Conservation (phyloP, 345 rosid genomes). For the Eucalyptus globulus region DNA sequence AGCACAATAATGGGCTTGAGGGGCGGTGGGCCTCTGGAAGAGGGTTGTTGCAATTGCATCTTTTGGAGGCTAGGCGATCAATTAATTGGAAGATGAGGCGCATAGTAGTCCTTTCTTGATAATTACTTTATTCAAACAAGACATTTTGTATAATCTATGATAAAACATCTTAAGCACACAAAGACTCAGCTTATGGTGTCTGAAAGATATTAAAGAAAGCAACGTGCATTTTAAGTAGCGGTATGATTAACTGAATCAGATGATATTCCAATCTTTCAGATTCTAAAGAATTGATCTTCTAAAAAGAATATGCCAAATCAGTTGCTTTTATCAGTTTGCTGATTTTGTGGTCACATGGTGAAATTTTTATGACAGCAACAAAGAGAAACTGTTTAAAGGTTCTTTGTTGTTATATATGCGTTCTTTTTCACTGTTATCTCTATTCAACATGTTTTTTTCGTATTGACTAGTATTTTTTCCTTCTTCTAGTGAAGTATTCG, state of each 20-base stretch:
- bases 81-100: background rate
- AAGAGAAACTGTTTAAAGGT: background rate
- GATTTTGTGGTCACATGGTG: background rate
- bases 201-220: background rate
- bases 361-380: background rate
- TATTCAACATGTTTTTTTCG: background rate
- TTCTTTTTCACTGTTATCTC: background rate
- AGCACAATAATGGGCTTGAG: background rate
- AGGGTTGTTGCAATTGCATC: background rate
- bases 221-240: background rate
- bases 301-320: background rate
- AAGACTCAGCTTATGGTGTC: background rate
- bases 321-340: background rate
- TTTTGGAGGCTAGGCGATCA: background rate
- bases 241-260: background rate
- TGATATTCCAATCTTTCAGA: background rate
- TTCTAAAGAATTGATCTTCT: background rate
- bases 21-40: background rate
- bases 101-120: background rate
- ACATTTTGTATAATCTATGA: background rate
- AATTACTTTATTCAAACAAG: background rate
- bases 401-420: background rate
- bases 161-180: background rate
- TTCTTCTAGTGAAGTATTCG: slow-evolving; percentile 72
- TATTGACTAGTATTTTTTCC: background rate